Conservation (phyloP, 495 filamentous ascomycete genomes). For the Talaromyces liani region DNA sequence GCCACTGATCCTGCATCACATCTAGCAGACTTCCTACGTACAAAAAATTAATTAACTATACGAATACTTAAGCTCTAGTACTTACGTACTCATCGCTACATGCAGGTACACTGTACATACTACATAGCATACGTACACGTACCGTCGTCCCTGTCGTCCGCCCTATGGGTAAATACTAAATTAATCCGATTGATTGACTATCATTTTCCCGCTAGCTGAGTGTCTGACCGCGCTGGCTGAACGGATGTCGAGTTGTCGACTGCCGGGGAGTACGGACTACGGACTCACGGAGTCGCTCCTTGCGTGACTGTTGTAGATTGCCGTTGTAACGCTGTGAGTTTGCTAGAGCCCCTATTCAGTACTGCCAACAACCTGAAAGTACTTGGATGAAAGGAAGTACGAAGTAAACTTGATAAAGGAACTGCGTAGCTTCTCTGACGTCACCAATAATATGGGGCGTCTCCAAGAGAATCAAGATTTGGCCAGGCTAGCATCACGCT, state of each 20-base stretch:
- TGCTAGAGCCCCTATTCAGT: background rate
- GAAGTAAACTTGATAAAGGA: background rate
- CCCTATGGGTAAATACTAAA: background rate
- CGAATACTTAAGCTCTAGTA: too few species aligned
- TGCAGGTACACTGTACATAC: background rate
- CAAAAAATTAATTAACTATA: too few species aligned
- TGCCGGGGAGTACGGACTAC: background rate
- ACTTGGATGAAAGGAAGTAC: background rate
- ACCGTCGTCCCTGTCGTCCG: background rate
- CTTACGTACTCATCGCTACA: background rate
- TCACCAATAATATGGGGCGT: background rate
- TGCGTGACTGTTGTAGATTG: background rate
- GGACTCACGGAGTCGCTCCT: background rate
- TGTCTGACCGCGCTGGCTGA: background rate
- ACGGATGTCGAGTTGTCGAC: background rate
- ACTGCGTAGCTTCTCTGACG: background rate
- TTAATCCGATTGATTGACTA: background rate
- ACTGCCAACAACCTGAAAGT: background rate
- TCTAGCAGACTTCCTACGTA: too few species aligned
- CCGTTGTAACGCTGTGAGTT: background rate
- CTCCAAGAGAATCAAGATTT: constrained; percentile 1
- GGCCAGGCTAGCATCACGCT: background rate
- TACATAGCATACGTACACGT: background rate
- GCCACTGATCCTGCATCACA: too few species aligned
- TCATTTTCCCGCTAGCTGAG: background rate